Base-by-base conservation (phyloP, 2,329 filamentous ascomycete species). In the Pseudogymnoascus sp. region DNA sequence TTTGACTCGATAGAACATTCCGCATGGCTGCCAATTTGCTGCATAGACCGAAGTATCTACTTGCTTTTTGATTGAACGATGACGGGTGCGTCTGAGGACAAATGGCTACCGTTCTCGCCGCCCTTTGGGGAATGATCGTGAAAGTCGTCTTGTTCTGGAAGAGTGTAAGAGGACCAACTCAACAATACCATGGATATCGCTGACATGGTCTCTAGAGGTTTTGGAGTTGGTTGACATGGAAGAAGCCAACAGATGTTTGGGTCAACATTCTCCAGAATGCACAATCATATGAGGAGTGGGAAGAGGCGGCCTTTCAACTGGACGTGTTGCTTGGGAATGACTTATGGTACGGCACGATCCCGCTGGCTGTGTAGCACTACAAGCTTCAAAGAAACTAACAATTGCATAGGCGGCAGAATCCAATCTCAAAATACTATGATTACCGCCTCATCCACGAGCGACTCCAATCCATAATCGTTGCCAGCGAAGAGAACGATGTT, bases 371-470 rank as follows among this genome's bases (percentile, higher is more conserved):
- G 16, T 13, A 57, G 25, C 48, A 13, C 10, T 28, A 19, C n/a
- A 25, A 31, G 21, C 36, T 36, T n/a, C 23, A 23, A 25, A 34
- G 3, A 62, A 34, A 57, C 51, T 57, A 31, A 57, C 51, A 34
- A 57, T 34, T 21, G 7, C 13, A 28, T 69, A 92, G 90, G 90
- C 89, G 92, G 65, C 89, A 92, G 71, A 90, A 92, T 71, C 86
- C 90, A 5, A 87, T 86, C 8, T 93, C 88, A 69, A 87, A 87
- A 71, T 85, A 90, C 77, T 97, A 96, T 75, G 92, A 96, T 75
- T 93, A 91, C 79, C 83, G 86, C 63, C 85, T 96, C 65, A 95
- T 97, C 69, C 84, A 89, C 72, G 85, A 90, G 72, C 86, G 92
- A 19, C 80, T 93, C 51, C 83, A 87, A 70, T 87, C 86, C 43